Conservation (phyloP, 352 stramenopile genomes). For the Globisporangium cylindrosporum region DNA sequence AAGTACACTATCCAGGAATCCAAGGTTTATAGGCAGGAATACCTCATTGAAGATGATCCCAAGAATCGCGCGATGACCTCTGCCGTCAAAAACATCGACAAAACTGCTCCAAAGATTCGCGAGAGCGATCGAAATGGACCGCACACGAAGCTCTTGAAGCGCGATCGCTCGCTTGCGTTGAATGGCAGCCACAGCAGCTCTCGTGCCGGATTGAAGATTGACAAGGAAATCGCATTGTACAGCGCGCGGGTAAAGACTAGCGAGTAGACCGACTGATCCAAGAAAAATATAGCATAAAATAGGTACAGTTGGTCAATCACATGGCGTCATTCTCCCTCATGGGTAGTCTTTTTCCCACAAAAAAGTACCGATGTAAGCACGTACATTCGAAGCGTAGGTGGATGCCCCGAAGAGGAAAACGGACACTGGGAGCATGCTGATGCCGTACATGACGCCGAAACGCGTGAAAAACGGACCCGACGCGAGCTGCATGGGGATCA, state of each 20-base stretch:
- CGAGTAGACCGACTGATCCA: conserved; percentile 39
- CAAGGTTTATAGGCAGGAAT: background rate
- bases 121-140: conserved; percentile 80
- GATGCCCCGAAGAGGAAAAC: conserved; percentile 72
- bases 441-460: conserved; percentile 86
- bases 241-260: conserved; percentile 67
- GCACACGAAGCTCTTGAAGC: conserved; percentile 79
- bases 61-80: conserved; percentile 40
- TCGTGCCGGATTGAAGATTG: conserved; percentile 83
- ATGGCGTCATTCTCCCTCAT: background rate
- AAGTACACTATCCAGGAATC: background rate
- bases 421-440: conserved; percentile 60
- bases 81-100: conserved; percentile 70
- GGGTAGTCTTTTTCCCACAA: background rate
- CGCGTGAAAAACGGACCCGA: conserved; percentile 80
- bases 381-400: conserved; percentile 55
- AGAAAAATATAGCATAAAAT: background rate
- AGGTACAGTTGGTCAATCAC: background rate
- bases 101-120: conserved; percentile 64
- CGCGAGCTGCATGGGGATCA: conserved; percentile 82
- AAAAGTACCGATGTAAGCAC: background rate
- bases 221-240: conserved; percentile 78
- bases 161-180: conserved; percentile 58
- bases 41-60: conserved; percentile 61
- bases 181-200: conserved; percentile 86